These are phyloP conservation scores for Apiotrichum sp. DNA, from an alignment of 1,284 basidiomycete genomes.

Conservation along the genomic window DNA sequence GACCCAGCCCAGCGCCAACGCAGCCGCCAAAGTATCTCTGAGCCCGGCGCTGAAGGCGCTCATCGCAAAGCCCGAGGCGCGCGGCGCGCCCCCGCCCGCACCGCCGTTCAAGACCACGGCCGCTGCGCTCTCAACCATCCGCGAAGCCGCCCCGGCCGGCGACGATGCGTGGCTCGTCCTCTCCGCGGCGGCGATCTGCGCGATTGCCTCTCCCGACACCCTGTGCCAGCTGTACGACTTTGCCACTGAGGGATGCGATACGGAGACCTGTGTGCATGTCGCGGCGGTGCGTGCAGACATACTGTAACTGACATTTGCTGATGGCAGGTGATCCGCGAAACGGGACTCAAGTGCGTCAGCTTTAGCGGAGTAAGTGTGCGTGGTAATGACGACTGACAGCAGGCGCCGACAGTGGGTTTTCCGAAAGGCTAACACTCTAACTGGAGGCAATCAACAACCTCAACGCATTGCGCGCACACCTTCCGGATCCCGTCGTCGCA, in stretches of 20 bases:
- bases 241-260: background rate
- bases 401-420: background rate
- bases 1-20: no score
- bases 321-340: background rate
- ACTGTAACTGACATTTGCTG: background rate
- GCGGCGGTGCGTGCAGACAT: background rate
- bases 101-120: background rate
- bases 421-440: no score
- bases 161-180: background rate
- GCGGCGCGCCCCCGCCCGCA: background rate
- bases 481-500: background rate
- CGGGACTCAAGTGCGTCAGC: background rate
- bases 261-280: background rate
- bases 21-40: background rate
- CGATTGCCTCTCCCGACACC: background rate
- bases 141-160: background rate
- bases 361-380: background rate
- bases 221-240: slow-evolving; percentile 1
- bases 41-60: background rate
- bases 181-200: background rate
- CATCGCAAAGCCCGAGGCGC: background rate
- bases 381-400: background rate
- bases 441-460: background rate
- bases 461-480: background rate
- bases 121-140: background rate